Percentiles rank a stretch among this genome's conserved stretches.
These are phyloP conservation scores for Penstemon newberryi DNA, from an alignment of 257 asterid species.

Conservation along the genomic window DNA sequence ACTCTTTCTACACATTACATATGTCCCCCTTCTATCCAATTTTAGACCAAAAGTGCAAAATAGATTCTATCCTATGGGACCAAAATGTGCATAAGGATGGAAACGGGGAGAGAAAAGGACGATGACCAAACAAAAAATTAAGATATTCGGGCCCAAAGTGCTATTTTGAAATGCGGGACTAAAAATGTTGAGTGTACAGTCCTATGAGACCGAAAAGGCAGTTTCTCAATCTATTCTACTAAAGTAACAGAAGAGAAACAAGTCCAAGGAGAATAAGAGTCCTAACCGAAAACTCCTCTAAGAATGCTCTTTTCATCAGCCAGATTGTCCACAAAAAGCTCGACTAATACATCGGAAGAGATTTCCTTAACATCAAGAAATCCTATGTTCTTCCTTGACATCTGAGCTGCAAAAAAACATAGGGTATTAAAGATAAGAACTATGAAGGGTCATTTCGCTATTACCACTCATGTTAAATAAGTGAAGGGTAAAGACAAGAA, in stretches of 20 bases:
- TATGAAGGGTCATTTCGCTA: slow-evolving; percentile 7
- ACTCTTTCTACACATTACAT: too few species aligned
- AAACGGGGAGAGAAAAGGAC: too few species aligned
- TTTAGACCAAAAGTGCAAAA: too few species aligned
- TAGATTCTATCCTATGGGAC: too few species aligned
- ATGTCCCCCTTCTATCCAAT: too few species aligned
- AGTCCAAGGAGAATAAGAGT: slow-evolving; percentile 24
- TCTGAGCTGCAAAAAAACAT: slow-evolving; percentile 94
- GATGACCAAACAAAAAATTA: too few species aligned
- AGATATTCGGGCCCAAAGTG: too few species aligned
- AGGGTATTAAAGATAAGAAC: slow-evolving; percentile 47
- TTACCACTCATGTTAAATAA: neutral
- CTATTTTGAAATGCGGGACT: too few species aligned
- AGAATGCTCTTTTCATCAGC: slow-evolving; percentile 79
- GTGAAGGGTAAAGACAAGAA: slow-evolving; percentile 3
- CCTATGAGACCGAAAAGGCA: too few species aligned
- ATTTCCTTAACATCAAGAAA: slow-evolving; percentile 82
- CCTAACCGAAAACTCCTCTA: slow-evolving; percentile 72
- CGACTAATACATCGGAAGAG: slow-evolving; percentile 54
- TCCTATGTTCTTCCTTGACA: slow-evolving; percentile 77
- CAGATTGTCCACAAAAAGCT: slow-evolving; percentile 59
- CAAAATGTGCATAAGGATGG: too few species aligned
- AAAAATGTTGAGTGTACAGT: too few species aligned
- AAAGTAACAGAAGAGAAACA: neutral
- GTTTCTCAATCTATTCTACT: too few species aligned